Base-by-base conservation (phyloP, 106 monocot species). In the Chionographis japonica region DNA sequence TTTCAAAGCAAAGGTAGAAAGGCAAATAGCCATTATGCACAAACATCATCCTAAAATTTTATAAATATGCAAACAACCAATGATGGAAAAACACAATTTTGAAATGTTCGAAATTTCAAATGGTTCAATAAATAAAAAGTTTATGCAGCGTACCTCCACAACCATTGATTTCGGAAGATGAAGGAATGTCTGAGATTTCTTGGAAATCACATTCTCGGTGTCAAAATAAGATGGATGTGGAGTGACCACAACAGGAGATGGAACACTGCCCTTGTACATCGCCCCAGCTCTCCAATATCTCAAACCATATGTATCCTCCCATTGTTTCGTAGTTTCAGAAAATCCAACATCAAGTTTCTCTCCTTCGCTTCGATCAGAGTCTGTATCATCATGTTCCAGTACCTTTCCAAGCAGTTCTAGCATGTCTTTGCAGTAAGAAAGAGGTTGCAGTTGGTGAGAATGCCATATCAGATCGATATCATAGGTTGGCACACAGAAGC, bases 391-490 rank as follows among this genome's bases (percentile, higher is more conserved):
- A 82, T 97, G 95, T 67, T 84, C 88, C 35, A 97, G 61, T 69
- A 97, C 63, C 67, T 61, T 89, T 50, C 89, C 95, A 69, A 97
- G 58, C 37, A 92, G 67, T 63, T 79, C 36, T 12, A 78, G 11
- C 70, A 82, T 74, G 59, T 97, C 92, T 57, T 92, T 88, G 77
- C 82, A 84, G 63, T 97, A 97, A 70, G 86, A 68, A 60, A 80
- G 36, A 65, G 95, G 88, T 63, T 86, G 86, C 49, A 97, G 50
- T 58, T 97, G 95, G 68, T 97, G 95, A 73, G 95, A 81, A 74
- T 97, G 95, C 95, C 95, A 97, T 14, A 97, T 86, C 20, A 97
- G 77, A 70, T 97, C 95, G 52, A 97, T 72, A 62, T 97, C 95
- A 77, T 97, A 97, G 60, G 89, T 87, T 54, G 95, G 95, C 18